Conservation (phyloP, 2,329 filamentous ascomycete species). For the Gremmenia infestans region DNA sequence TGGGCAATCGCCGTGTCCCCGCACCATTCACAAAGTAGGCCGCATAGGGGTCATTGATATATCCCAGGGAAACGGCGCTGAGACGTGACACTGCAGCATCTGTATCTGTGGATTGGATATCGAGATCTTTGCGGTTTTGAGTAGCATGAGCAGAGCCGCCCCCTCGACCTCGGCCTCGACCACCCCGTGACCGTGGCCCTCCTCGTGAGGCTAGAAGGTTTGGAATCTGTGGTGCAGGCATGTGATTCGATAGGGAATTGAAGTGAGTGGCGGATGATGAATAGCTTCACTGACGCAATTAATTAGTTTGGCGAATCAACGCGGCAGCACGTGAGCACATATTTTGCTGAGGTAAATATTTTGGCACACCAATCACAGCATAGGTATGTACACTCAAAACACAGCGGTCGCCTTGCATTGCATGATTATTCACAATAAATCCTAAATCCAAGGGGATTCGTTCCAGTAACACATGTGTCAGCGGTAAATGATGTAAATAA, state of each 20-base stretch:
- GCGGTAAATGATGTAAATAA: too few species aligned
- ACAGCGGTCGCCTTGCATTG: not conserved
- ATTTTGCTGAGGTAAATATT: not conserved
- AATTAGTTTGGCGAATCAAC: not conserved
- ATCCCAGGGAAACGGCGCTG: slow-evolving; percentile 82
- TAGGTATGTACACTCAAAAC: not conserved
- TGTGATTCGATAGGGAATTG: slow-evolving; percentile 30
- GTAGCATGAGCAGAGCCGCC: slow-evolving; percentile 16
- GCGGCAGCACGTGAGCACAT: not conserved
- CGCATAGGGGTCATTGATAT: slow-evolving; percentile 79
- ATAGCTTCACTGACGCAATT: not conserved
- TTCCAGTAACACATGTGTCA: too few species aligned
- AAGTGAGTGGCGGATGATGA: not conserved
- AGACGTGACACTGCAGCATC: slow-evolving; percentile 86
- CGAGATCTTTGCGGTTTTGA: slow-evolving; percentile 55
- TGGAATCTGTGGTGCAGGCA: slow-evolving; percentile 72
- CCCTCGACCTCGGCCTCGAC: slow-evolving; percentile 17
- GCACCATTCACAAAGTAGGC: slow-evolving; percentile 56
- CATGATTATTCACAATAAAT: not conserved
- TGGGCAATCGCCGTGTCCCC: slow-evolving; percentile 66
- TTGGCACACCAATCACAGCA: not conserved
- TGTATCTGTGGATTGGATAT: slow-evolving; percentile 83
- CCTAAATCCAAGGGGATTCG: too few species aligned
- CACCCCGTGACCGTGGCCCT: slow-evolving; percentile 35
- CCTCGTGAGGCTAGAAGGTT: slow-evolving; percentile 62